phyloP scores from a whole-genome alignment of 2,329 filamentous ascomycete species.

The Colletotrichum siamense region DNA sequence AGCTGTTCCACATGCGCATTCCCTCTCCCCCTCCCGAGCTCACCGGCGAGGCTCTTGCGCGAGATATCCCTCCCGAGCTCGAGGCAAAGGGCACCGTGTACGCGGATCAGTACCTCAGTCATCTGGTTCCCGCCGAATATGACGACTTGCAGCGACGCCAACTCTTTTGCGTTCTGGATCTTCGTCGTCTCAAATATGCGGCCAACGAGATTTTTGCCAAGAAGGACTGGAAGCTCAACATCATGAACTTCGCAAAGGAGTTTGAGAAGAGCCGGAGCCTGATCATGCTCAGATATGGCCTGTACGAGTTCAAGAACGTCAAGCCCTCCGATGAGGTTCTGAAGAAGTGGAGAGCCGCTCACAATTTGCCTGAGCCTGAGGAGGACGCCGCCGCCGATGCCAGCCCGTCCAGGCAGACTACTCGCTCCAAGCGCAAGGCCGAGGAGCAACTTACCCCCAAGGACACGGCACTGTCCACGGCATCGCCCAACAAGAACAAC shows the following conservation, averaged over 20 bases:
- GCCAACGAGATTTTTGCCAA: constrained; percentile 65
- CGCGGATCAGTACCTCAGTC: constrained; percentile 62
- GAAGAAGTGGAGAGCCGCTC: constrained; percentile 62
- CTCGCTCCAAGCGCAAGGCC: constrained; percentile 59
- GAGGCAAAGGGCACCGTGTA: constrained; percentile 61
- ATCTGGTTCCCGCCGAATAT: constrained; percentile 62
- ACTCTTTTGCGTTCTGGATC: constrained; percentile 68
- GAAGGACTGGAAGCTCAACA: constrained; percentile 69
- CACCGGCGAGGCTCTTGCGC: constrained; percentile 59
- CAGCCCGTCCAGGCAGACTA: constrained; percentile 36
- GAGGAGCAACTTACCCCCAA: constrained; percentile 51
- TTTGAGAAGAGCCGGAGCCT: constrained; percentile 68
- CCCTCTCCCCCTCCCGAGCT: constrained; percentile 61
- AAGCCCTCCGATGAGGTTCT: constrained; percentile 63
- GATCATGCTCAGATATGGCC: constrained; percentile 65
- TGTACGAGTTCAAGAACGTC: constrained; percentile 68
- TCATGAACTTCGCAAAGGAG: constrained; percentile 67
- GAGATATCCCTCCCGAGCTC: constrained; percentile 58
- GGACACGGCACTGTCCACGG: constrained; percentile 36
- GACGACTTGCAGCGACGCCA: constrained; percentile 65
- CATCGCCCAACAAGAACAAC: constrained; percentile 42
- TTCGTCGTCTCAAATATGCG: constrained; percentile 66
- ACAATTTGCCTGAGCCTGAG: constrained; percentile 57
- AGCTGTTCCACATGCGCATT: constrained; percentile 65
- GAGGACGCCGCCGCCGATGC: constrained; percentile 42